Conservation (phyloP, 2,329 filamentous ascomycete species). For the Metarhizium album region DNA sequence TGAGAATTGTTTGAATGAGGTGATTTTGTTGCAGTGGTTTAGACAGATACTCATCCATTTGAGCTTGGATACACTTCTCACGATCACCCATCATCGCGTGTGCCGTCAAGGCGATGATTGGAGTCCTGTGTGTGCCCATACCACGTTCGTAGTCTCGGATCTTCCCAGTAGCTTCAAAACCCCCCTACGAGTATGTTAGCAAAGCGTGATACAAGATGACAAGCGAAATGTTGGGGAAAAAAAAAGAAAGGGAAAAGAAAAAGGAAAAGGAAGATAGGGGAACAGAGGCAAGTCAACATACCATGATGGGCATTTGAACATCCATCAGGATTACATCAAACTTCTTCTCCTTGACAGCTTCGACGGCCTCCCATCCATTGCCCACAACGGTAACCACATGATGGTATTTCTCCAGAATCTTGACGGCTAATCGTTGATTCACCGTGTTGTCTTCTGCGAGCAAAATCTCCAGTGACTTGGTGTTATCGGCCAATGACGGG, state of each 20-base stretch:
- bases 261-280: not conserved
- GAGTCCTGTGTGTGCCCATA: slow-evolving; percentile 69
- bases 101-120: slow-evolving; percentile 92
- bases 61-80: slow-evolving; percentile 94
- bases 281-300: slow-evolving; percentile 22
- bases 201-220: not conserved
- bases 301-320: slow-evolving; percentile 99
- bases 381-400: slow-evolving; percentile 86
- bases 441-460: slow-evolving; percentile 95
- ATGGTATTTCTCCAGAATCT: slow-evolving; percentile 95
- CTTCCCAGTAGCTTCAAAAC: slow-evolving; percentile 93
- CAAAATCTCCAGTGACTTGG: slow-evolving; percentile 89
- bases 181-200: slow-evolving; percentile 51
- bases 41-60: slow-evolving; percentile 98
- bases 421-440: slow-evolving; percentile 90
- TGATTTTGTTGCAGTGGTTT: slow-evolving; percentile 96
- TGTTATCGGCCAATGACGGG: slow-evolving; percentile 84
- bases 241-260: not conserved
- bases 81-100: slow-evolving; percentile 98
- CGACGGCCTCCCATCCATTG: slow-evolving; percentile 87
- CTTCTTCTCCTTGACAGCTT: slow-evolving; percentile 81
- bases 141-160: slow-evolving; percentile 90
- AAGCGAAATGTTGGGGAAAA: too few relatives aligned
- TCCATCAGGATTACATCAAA: slow-evolving; percentile 99
- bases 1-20: slow-evolving; percentile 93